A percentile compares a stretch with the other conserved stretches of the same genome.
Evolutionary conservation across 768 basidiomycete species (phyloP).

Genomic region (Russula sp.): DNA sequence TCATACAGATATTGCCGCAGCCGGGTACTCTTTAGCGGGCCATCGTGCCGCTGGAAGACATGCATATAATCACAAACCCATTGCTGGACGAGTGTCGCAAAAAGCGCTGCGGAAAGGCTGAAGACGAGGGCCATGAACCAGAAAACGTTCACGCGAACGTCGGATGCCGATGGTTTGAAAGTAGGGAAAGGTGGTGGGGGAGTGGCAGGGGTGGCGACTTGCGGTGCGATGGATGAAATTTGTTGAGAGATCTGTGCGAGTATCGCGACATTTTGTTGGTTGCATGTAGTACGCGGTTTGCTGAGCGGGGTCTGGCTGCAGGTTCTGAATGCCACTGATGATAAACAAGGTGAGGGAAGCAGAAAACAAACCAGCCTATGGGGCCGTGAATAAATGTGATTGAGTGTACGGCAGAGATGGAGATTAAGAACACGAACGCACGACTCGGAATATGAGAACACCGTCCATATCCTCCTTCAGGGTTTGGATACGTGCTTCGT

Average conservation of each 20-base stretch:
- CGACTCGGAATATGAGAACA: not conserved
- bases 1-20: slow-evolving; percentile 35
- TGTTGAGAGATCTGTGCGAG: slow-evolving; percentile 11
- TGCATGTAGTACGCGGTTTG: not conserved
- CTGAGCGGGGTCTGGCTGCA: not conserved
- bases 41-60: slow-evolving; percentile 30
- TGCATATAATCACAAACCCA: slow-evolving; percentile 39
- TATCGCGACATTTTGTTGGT: slow-evolving; percentile 6
- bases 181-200: not conserved
- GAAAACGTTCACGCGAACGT: slow-evolving; percentile 36
- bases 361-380: not conserved
- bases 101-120: slow-evolving; percentile 38
- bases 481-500: not conserved
- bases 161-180: slow-evolving; percentile 27
- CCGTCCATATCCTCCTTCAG: not conserved
- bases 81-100: slow-evolving; percentile 43
- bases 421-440: not conserved
- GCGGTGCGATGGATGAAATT: slow-evolving; percentile 1
- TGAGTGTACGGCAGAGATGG: not conserved
- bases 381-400: not conserved
- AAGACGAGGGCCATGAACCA: slow-evolving; percentile 36
- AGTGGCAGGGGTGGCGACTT: not conserved
- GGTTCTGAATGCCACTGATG: not conserved
- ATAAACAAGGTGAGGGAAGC: slow-evolving; percentile 4
- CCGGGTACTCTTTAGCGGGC: slow-evolving; percentile 32